phyloP scores from a whole-genome alignment of 106 monocot species.

The Triglochin maritima region DNA sequence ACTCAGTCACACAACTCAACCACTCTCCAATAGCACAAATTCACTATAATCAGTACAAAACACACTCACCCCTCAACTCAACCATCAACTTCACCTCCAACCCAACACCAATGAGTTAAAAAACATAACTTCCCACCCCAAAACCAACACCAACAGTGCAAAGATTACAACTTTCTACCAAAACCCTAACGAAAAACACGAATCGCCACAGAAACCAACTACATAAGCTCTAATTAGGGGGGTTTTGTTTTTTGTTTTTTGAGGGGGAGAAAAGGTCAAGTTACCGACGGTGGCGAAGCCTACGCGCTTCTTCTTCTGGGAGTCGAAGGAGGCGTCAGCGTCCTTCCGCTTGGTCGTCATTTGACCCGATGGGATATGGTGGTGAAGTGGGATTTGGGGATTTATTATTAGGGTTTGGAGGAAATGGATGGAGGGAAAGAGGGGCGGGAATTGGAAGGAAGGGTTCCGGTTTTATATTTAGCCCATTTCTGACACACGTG shows the following conservation, averaged over 20 bases:
- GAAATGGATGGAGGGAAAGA: constrained; percentile 6
- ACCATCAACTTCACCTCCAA: no score
- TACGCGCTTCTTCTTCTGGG: constrained; percentile 37
- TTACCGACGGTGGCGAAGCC: constrained; percentile 25
- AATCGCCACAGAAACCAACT: not conserved
- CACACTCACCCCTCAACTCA: no score
- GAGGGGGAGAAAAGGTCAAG: not conserved
- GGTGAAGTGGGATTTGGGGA: not conserved
- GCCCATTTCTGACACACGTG: no score
- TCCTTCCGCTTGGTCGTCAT: constrained; percentile 40
- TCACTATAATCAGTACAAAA: no score
- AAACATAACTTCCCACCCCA: not conserved
- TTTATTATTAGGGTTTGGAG: constrained; percentile 1
- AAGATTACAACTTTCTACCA: not conserved
- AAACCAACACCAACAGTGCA: not conserved
- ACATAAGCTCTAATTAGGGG: no score
- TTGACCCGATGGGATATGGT: not conserved
- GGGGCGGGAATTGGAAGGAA: constrained; percentile 1
- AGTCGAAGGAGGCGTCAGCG: constrained; percentile 9
- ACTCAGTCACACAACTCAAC: no score
- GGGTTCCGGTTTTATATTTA: not conserved
- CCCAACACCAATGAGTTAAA: no score
- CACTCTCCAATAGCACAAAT: no score
- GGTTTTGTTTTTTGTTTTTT: no score
- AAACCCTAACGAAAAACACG: not conserved